phyloP scores from a whole-genome alignment of 2,329 filamentous ascomycete genomes.

The Sphaerulina populicola region DNA sequence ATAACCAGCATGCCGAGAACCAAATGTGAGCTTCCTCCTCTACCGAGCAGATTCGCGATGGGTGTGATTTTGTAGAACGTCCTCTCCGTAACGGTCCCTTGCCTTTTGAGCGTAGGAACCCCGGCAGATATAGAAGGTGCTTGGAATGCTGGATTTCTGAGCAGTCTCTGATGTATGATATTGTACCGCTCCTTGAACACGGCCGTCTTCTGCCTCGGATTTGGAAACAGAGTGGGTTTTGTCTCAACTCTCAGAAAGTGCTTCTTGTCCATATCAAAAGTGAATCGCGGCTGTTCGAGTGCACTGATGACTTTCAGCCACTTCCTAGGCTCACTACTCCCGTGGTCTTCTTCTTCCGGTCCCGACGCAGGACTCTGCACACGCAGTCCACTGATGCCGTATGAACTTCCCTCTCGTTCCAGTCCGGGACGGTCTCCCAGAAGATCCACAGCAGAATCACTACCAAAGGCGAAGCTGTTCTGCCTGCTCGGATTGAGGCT shows the following conservation, averaged over 20 bases:
- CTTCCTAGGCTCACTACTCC: slow-evolving; percentile 59
- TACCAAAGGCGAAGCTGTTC: slow-evolving; percentile 56
- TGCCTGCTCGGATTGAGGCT: slow-evolving; percentile 47
- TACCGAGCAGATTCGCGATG: slow-evolving; percentile 65
- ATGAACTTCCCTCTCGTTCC: slow-evolving; percentile 55
- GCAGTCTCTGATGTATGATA: slow-evolving; percentile 80
- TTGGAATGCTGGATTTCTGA: slow-evolving; percentile 91
- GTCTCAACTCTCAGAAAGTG: slow-evolving; percentile 65
- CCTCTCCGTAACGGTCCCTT: slow-evolving; percentile 48
- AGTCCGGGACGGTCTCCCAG: slow-evolving; percentile 30
- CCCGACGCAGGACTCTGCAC: slow-evolving; percentile 35
- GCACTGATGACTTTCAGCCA: slow-evolving; percentile 81
- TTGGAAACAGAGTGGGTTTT: slow-evolving; percentile 51
- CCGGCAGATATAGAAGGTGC: slow-evolving; percentile 60
- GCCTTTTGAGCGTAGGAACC: slow-evolving; percentile 25
- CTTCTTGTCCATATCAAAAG: slow-evolving; percentile 73
- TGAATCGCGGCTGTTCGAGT: slow-evolving; percentile 72
- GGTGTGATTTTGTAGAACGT: slow-evolving; percentile 82
- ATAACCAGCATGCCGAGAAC: slow-evolving; percentile 75
- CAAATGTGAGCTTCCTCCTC: slow-evolving; percentile 76
- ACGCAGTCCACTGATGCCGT: slow-evolving; percentile 46
- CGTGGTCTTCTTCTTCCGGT: slow-evolving; percentile 48
- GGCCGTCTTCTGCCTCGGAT: slow-evolving; percentile 70
- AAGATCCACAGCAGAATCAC: slow-evolving; percentile 27
- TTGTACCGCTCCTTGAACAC: slow-evolving; percentile 87